phyloP scores from a whole-genome alignment of 306 rosid genomes.

The Mimosa bimucronata region DNA sequence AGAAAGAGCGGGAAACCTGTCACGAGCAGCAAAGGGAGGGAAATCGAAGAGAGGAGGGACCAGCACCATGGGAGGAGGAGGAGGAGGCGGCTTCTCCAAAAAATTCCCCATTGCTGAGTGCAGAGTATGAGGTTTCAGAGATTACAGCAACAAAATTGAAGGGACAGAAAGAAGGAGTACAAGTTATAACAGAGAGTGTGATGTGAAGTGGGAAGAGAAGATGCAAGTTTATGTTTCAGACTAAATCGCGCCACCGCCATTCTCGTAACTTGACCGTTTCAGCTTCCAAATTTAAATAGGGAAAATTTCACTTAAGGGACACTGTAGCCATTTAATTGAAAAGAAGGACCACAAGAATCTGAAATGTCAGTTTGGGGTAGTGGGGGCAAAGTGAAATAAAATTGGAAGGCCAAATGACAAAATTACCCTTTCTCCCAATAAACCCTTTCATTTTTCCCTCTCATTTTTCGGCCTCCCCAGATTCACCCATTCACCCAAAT shows the following conservation, averaged over 20 bases:
- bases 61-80: conserved; percentile 85
- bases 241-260: conserved; percentile 13
- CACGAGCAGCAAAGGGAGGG: conserved; percentile 94
- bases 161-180: background rate
- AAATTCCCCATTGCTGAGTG: conserved; percentile 56
- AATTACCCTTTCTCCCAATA: too few relatives aligned
- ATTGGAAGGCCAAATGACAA: too few relatives aligned
- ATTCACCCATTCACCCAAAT: too few relatives aligned
- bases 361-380: too few relatives aligned
- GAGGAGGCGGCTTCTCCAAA: conserved; percentile 3
- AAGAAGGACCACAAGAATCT: too few relatives aligned
- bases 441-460: too few relatives aligned
- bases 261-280: conserved; percentile 29
- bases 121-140: conserved; percentile 12
- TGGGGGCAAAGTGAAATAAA: too few relatives aligned
- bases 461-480: too few relatives aligned
- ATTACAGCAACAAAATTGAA: background rate
- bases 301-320: too few relatives aligned
- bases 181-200: background rate
- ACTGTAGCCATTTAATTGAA: too few relatives aligned
- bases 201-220: conserved; percentile 22
- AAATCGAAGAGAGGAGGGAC: conserved; percentile 97
- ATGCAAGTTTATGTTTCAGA: background rate
- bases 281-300: background rate
- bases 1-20: conserved; percentile 46